Conservation (phyloP, 2,329 filamentous ascomycete species). For the Trichoderma asperellum region DNA sequence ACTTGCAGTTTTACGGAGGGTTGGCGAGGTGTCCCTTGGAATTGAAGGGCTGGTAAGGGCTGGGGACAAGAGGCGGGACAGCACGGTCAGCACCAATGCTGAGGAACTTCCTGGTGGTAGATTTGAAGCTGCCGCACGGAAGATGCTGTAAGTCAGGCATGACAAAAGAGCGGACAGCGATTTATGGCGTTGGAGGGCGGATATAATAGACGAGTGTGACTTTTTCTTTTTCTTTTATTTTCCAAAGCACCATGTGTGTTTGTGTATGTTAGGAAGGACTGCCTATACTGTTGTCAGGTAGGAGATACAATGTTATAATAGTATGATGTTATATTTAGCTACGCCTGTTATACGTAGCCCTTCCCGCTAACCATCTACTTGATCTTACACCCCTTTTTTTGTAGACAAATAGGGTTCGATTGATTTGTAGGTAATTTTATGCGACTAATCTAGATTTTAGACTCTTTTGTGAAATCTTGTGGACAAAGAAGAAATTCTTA, state of each 20-base stretch:
- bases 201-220: slow-evolving; percentile 36
- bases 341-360: neutral
- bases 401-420: slow-evolving; percentile 32
- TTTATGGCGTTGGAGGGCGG: slow-evolving; percentile 38
- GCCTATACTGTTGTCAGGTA: slow-evolving; percentile 1
- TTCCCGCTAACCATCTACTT: slow-evolving; percentile 14
- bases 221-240: neutral
- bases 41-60: slow-evolving; percentile 54
- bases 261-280: slow-evolving; percentile 14
- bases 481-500: neutral
- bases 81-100: slow-evolving; percentile 44
- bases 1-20: slow-evolving; percentile 74
- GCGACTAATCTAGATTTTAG: neutral
- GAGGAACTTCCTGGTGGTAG: slow-evolving; percentile 34
- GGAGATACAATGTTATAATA: slow-evolving; percentile 17
- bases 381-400: slow-evolving; percentile 46
- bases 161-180: slow-evolving; percentile 28
- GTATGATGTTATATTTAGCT: slow-evolving; percentile 8
- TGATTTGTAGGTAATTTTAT: neutral
- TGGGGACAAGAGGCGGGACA: slow-evolving; percentile 45
- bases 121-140: slow-evolving; percentile 42
- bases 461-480: neutral
- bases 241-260: slow-evolving; percentile 17
- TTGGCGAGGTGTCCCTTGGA: slow-evolving; percentile 76
- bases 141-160: slow-evolving; percentile 39